phyloP scores from a whole-genome alignment of 2,329 filamentous ascomycete species.

The Scortechinia acanthostroma region DNA sequence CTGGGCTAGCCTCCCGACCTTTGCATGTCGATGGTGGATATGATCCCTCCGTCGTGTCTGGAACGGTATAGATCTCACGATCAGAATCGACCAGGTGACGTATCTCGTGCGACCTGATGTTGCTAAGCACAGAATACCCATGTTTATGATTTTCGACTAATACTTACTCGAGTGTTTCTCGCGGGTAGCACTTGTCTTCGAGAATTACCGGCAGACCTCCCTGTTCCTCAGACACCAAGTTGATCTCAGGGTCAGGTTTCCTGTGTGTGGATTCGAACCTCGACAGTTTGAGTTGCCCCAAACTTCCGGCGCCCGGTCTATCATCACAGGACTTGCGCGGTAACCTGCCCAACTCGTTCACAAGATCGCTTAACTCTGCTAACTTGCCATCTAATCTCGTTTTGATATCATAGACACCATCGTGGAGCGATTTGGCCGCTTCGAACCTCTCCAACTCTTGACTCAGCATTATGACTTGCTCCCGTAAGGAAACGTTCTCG shows the following conservation, averaged over 20 bases:
- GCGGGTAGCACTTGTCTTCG: constrained; percentile 50
- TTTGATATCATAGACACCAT: constrained; percentile 41
- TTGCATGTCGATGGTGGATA: too few species aligned
- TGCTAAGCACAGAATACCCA: too few species aligned
- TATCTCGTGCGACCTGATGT: too few species aligned
- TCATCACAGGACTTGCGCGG: not conserved
- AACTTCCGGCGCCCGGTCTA: not conserved
- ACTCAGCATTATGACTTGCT: constrained; percentile 48
- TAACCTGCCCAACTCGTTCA: constrained; percentile 27
- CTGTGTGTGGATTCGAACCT: not conserved
- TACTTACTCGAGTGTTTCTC: constrained; percentile 43
- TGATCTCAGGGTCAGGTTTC: not conserved
- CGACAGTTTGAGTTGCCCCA: not conserved
- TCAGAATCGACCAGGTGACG: too few species aligned
- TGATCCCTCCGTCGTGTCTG: too few species aligned
- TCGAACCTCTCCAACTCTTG: constrained; percentile 39
- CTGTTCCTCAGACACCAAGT: constrained; percentile 18
- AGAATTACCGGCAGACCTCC: constrained; percentile 45
- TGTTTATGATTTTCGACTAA: too few species aligned
- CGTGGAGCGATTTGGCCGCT: constrained; percentile 28
- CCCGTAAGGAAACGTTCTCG: constrained; percentile 51
- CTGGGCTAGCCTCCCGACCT: too few species aligned
- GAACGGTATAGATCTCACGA: too few species aligned
- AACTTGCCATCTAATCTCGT: constrained; percentile 45
- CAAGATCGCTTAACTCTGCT: constrained; percentile 40